Conservation (phyloP, 495 filamentous ascomycete genomes). For the Cercophora scortea region DNA sequence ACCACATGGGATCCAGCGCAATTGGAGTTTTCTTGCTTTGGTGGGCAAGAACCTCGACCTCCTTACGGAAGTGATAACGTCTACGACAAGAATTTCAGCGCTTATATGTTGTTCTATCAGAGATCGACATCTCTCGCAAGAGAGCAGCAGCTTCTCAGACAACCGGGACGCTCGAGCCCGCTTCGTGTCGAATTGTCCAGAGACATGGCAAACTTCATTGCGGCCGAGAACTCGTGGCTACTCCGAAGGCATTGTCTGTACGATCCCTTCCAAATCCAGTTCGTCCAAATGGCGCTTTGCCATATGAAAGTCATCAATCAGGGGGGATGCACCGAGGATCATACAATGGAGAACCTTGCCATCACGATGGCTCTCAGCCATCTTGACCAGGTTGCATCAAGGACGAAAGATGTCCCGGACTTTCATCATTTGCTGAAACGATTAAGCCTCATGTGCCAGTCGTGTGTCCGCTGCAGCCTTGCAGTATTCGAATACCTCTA, state of each 20-base stretch:
- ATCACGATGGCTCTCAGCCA: conserved; percentile 65
- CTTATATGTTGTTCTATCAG: conserved; percentile 98
- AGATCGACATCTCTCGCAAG: conserved; percentile 57
- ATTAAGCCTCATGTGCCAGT: conserved; percentile 45
- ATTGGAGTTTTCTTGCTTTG: conserved; percentile 73
- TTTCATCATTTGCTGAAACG: conserved; percentile 49
- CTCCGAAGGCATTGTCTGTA: conserved; percentile 75
- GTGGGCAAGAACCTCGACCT: conserved; percentile 53
- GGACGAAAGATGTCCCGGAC: conserved; percentile 60
- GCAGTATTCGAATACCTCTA: conserved; percentile 58
- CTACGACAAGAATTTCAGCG: conserved; percentile 68
- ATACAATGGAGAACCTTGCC: conserved; percentile 50
- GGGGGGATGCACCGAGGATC: conserved; percentile 39
- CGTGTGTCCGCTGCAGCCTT: conserved; percentile 48
- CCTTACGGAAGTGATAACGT: conserved; percentile 34
- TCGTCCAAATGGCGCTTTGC: conserved; percentile 54
- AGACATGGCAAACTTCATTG: conserved; percentile 53
- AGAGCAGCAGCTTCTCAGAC: conserved; percentile 32
- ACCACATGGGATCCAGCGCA: conserved; percentile 61
- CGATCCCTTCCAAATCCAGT: conserved; percentile 62
- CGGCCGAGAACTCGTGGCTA: conserved; percentile 62
- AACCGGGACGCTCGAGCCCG: conserved; percentile 30
- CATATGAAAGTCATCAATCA: conserved; percentile 34
- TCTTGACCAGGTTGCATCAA: conserved; percentile 69
- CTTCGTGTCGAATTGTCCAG: conserved; percentile 50